Evolutionary conservation across 805 yeast species (phyloP).

Genomic region (Wickerhamomyces silvicola): DNA sequence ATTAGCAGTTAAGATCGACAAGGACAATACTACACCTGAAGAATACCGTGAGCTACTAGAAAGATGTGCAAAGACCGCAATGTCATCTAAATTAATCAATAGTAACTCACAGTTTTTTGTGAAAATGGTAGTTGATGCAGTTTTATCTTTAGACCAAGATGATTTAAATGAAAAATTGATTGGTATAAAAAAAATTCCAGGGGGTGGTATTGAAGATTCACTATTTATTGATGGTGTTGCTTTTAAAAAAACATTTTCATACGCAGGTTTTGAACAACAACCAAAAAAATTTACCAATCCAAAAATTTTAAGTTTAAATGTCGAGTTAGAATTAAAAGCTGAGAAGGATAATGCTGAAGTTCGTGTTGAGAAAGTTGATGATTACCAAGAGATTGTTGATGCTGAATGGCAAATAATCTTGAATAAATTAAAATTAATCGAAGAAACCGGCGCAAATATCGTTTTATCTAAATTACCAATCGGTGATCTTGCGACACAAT

Average conservation of each 20-base stretch:
- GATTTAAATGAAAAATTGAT: conserved; percentile 85
- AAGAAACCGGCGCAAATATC: conserved; percentile 81
- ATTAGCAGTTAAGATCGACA: conserved; percentile 64
- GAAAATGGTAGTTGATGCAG: conserved; percentile 95
- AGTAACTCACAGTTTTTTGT: conserved; percentile 86
- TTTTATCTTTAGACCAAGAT: conserved; percentile 73
- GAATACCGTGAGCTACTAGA: conserved; percentile 73
- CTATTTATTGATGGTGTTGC: conserved; percentile 90
- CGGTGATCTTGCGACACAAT: conserved; percentile 98
- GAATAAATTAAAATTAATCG: conserved; percentile 77
- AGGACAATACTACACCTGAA: conserved; percentile 34
- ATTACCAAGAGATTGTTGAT: conserved; percentile 93
- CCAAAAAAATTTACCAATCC: conserved; percentile 82
- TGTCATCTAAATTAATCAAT: conserved; percentile 90
- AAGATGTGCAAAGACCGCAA: conserved; percentile 94
- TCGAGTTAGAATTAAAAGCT: conserved; percentile 93
- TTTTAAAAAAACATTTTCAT: conserved; percentile 92
- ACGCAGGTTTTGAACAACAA: conserved; percentile 98
- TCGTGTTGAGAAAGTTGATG: conserved; percentile 86
- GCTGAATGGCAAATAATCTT: conserved; percentile 98
- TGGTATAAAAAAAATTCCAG: conserved; percentile 92
- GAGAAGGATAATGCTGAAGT: conserved; percentile 99
- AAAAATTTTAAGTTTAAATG: conserved; percentile 76
- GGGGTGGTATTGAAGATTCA: conserved; percentile 95
- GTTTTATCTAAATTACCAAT: conserved; percentile 93